Percentiles rank a stretch among this genome's conserved stretches.
Conservation (phyloP, 768 basidiomycete species). For the Podaxis sp. region DNA sequence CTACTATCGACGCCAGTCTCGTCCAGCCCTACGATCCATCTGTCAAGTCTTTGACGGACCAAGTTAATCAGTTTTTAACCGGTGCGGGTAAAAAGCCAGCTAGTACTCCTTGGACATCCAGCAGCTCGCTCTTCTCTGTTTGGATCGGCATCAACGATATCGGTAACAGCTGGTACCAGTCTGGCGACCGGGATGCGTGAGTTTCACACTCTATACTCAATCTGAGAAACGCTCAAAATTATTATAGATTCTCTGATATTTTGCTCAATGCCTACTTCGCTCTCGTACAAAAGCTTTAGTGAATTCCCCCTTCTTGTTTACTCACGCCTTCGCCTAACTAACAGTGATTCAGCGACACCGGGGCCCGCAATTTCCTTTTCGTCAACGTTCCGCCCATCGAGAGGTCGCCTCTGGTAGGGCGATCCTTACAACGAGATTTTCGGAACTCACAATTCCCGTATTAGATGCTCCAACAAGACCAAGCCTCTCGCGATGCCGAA, state of each 20-base stretch:
- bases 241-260: slow-evolving; percentile 39
- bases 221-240: background rate
- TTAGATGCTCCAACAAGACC: slow-evolving; percentile 49
- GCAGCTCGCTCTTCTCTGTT: slow-evolving; percentile 61
- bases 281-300: slow-evolving; percentile 31
- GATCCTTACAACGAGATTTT: background rate
- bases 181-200: slow-evolving; percentile 50
- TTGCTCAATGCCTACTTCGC: slow-evolving; percentile 19
- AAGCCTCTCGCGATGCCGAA: slow-evolving; percentile 38
- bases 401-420: slow-evolving; percentile 39
- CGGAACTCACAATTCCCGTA: background rate
- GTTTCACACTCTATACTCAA: slow-evolving; percentile 19
- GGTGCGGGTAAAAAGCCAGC: slow-evolving; percentile 48
- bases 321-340: background rate
- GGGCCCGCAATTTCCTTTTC: slow-evolving; percentile 58
- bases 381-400: slow-evolving; percentile 43
- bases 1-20: slow-evolving; percentile 59
- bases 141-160: slow-evolving; percentile 77
- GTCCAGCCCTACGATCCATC: slow-evolving; percentile 53
- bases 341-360: slow-evolving; percentile 37
- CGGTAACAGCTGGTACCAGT: slow-evolving; percentile 49
- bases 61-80: slow-evolving; percentile 58
- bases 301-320: background rate
- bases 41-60: slow-evolving; percentile 56
- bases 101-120: slow-evolving; percentile 53